Percentiles rank a stretch among this genome's conserved stretches.
phyloP scores from a whole-genome alignment of 1,139 yeast species.

The Lizanozyma gosingica region DNA sequence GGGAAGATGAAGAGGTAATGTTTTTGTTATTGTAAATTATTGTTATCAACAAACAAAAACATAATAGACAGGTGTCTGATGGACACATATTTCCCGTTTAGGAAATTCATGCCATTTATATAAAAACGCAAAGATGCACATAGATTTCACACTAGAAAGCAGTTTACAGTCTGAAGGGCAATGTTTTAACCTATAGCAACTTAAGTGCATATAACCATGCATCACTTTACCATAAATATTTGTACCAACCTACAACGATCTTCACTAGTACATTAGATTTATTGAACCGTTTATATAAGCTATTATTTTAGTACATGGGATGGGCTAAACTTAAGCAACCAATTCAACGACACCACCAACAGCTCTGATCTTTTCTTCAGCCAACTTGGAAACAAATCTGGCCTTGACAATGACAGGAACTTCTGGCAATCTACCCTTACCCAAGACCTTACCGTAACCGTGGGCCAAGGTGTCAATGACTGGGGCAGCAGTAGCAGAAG shows the following conservation, averaged over 20 bases:
- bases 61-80: too few species aligned
- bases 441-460: slow-evolving; percentile 99
- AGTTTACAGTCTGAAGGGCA: background rate
- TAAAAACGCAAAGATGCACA: too few species aligned
- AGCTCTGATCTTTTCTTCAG: slow-evolving; percentile 99
- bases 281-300: slow-evolving; percentile 1
- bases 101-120: too few species aligned
- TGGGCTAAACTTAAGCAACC: slow-evolving; percentile 61
- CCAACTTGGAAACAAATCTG: slow-evolving; percentile 97
- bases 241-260: background rate
- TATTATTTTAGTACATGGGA: slow-evolving; percentile 2
- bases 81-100: too few species aligned
- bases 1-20: too few species aligned
- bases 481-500: slow-evolving; percentile 91
- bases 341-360: slow-evolving; percentile 99
- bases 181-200: background rate
- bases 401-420: slow-evolving; percentile 99
- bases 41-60: too few species aligned
- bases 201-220: background rate
- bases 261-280: slow-evolving; percentile 6
- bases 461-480: slow-evolving; percentile 98
- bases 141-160: too few species aligned
- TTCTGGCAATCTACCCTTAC: slow-evolving; percentile 97
- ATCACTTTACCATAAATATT: background rate
- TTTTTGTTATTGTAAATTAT: too few species aligned